These are phyloP conservation scores for Musa balbisiana DNA, from an alignment of 202 grass and related monocot genomes.

Conservation along the genomic window DNA sequence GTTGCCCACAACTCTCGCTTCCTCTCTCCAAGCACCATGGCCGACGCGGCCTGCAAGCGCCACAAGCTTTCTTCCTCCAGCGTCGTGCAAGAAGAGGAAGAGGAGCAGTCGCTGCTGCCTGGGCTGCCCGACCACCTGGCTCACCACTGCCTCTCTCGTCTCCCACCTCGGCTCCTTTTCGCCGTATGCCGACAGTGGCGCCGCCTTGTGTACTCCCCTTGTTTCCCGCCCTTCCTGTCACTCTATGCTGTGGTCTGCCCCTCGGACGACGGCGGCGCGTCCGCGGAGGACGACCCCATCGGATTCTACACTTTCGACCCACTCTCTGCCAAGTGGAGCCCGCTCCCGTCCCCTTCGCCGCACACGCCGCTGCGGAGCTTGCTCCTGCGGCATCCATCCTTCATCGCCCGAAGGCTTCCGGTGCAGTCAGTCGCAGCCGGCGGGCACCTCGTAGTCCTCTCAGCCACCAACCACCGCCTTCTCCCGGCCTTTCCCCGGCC, in stretches of 20 bases:
- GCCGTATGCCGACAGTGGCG: slow-evolving; percentile 5
- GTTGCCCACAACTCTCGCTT: too few relatives aligned
- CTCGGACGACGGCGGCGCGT: not conserved
- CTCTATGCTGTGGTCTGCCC: not conserved
- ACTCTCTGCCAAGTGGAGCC: not conserved
- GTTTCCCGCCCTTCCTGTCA: not conserved
- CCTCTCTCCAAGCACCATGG: too few relatives aligned
- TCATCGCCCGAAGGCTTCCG: slow-evolving; percentile 8
- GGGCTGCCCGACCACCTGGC: slow-evolving; percentile 8
- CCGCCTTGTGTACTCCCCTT: slow-evolving; percentile 1
- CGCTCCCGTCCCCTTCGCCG: not conserved
- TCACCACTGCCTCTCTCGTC: not conserved
- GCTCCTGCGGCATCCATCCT: not conserved
- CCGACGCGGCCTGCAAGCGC: too few relatives aligned
- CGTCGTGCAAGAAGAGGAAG: not conserved
- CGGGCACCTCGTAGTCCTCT: not conserved
- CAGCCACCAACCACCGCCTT: not conserved
- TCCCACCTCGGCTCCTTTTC: not conserved
- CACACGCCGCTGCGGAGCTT: not conserved
- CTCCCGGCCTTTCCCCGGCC: slow-evolving; percentile 9
- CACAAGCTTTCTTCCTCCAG: too few relatives aligned
- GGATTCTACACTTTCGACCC: not conserved
- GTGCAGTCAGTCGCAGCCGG: not conserved
- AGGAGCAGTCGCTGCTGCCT: not conserved
- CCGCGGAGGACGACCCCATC: not conserved